Evolutionary conservation across 495 filamentous ascomycete genomes (phyloP).

Genomic region (Penicillium manginii): DNA sequence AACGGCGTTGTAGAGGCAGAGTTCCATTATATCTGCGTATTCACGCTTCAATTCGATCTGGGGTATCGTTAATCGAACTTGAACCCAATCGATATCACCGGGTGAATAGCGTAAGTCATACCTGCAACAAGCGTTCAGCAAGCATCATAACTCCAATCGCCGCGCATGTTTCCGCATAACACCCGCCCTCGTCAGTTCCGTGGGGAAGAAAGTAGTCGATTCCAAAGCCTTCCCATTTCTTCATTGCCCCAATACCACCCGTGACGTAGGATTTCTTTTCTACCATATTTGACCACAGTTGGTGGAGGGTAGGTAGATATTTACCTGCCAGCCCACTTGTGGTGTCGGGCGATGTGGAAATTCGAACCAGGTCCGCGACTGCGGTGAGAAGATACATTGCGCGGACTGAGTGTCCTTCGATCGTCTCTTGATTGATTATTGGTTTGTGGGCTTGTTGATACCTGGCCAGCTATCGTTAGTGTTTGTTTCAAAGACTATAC

Average conservation of each 20-base stretch:
- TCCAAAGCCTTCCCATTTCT: conserved; percentile 66
- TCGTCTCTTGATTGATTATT: conserved; percentile 55
- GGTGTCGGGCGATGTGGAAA: conserved; percentile 21
- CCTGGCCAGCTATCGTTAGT: background rate
- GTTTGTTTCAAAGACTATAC: too few species aligned
- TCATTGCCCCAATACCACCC: conserved; percentile 61
- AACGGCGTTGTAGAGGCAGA: conserved; percentile 63
- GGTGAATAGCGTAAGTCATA: conserved; percentile 13
- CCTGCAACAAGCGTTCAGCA: conserved; percentile 55
- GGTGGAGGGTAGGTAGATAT: conserved; percentile 36
- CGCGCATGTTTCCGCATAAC: conserved; percentile 65
- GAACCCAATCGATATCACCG: background rate
- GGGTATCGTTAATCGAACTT: conserved; percentile 4
- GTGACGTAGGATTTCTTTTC: conserved; percentile 63
- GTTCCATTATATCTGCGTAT: conserved; percentile 62
- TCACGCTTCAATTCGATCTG: conserved; percentile 53
- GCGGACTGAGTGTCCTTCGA: conserved; percentile 64
- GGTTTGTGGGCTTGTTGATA: conserved; percentile 56
- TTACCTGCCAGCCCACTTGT: conserved; percentile 19
- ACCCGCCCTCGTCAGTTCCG: conserved; percentile 60
- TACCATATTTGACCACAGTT: conserved; percentile 62
- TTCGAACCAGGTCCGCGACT: conserved; percentile 39
- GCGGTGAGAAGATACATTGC: conserved; percentile 58
- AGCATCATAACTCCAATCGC: conserved; percentile 65
- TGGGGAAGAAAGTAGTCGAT: conserved; percentile 61